Evolutionary conservation across 1,139 yeast genomes (phyloP), one percentile per base, ranked within the genome.

Genomic region (Suhomyces taliae): DNA sequence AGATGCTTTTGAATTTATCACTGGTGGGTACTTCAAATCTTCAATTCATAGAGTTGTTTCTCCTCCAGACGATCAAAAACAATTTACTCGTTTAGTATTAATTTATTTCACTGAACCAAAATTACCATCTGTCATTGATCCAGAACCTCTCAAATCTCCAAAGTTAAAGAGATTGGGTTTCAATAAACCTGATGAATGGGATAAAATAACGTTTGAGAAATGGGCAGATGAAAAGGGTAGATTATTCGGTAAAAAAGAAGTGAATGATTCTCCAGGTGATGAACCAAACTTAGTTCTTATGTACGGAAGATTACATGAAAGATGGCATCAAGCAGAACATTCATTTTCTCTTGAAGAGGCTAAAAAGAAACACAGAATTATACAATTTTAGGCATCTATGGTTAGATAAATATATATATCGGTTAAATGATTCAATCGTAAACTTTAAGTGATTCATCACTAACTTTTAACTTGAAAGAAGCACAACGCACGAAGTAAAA

Each of bases 1-100:
- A 1, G 69, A 65, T 50, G 61, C 68, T 7, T 53, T 65, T 48
- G 66, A 63, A 34, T 65, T 65, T 47, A 57, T 64, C 49, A 65
- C 67, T 9, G 67, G 65, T 24, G 67, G 67, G 6, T 65, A 60
- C 46, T 64, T 65, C 60, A 65, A 65, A 46, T 59, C 64, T 14
- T 62, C 68, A 1, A 63, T 64, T 37, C 69, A 65, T 49, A 50
- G 69, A 40, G 69, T 65, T 8, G 59, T 64, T 6, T 45, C 65
- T 5, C 68, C 69, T 10, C 69, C 69, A 6, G 59, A 56, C 6
- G 69, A 65, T 42, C 69, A 65, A 42, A 55, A 51, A 27, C 51
- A 52, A 8, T 57, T 42, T 45, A 60, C 58, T 27, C 50, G 69
- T 26, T 52, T 65, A 43, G 68, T 62, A 10, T 49, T 65, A 35